Conservation (phyloP, 31 red algal genomes). For the Endocladia muricata region DNA sequence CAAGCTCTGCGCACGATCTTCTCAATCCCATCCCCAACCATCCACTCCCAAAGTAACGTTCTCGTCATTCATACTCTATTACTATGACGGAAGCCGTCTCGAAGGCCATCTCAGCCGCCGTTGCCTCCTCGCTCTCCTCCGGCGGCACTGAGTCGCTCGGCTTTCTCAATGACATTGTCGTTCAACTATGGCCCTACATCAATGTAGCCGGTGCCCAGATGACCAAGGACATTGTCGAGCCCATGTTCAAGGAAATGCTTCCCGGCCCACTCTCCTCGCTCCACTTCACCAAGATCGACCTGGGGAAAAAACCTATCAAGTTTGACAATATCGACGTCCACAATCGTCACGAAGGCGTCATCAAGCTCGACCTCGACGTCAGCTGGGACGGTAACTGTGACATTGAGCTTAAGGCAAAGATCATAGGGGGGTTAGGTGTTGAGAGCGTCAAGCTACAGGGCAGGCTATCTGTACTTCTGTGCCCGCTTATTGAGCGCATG, state of each 20-base stretch:
- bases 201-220: slow-evolving; percentile 42
- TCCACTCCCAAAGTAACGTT: too few species aligned
- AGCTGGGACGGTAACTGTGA: slow-evolving; percentile 76
- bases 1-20: too few species aligned
- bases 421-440: slow-evolving; percentile 52
- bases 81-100: too few species aligned
- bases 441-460: slow-evolving; percentile 60
- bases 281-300: slow-evolving; percentile 74
- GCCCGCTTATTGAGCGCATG: slow-evolving; percentile 47
- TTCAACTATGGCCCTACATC: slow-evolving; percentile 70
- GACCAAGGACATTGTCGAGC: slow-evolving; percentile 67
- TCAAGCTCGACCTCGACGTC: slow-evolving; percentile 78
- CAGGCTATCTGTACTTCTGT: slow-evolving; percentile 51
- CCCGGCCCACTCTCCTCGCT: slow-evolving; percentile 63
- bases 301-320: slow-evolving; percentile 61
- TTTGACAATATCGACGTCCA: slow-evolving; percentile 77
- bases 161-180: slow-evolving; percentile 77
- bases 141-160: slow-evolving; percentile 57
- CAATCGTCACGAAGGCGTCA: slow-evolving; percentile 25
- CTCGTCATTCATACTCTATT: too few species aligned
- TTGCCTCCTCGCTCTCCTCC: too few species aligned
- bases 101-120: too few species aligned
- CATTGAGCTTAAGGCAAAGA: slow-evolving; percentile 46
- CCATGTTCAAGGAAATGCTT: slow-evolving; percentile 69
- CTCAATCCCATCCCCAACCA: too few species aligned